phyloP scores from a whole-genome alignment of 2,329 filamentous ascomycete species.

The Arthrobotrys sphaeroides region DNA sequence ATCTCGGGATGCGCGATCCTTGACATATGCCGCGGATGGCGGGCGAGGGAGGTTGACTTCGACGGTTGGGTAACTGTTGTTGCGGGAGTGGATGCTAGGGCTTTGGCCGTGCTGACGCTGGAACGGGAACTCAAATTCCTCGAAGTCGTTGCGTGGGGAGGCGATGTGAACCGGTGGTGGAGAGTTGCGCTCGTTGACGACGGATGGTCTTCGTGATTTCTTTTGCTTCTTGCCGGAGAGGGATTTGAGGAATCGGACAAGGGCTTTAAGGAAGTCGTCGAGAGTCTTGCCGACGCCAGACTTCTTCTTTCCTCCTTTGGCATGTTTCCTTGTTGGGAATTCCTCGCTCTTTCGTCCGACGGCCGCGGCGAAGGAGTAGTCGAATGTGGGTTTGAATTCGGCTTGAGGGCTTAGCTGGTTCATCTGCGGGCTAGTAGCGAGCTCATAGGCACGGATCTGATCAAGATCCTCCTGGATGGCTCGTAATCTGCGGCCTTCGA shows the following conservation, averaged over 20 bases:
- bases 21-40: conserved; percentile 42
- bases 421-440: conserved; percentile 43
- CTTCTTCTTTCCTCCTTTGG: conserved; percentile 25
- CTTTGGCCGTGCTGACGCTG: conserved; percentile 8
- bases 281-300: conserved; percentile 30
- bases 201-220: conserved; percentile 27
- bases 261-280: conserved; percentile 36
- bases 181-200: conserved; percentile 7
- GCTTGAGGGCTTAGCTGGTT: conserved; percentile 38
- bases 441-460: conserved; percentile 49
- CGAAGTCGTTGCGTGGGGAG: conserved; percentile 6
- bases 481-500: conserved; percentile 56
- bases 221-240: conserved; percentile 45
- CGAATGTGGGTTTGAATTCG: conserved; percentile 30
- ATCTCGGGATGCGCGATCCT: conserved; percentile 34
- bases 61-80: conserved; percentile 38
- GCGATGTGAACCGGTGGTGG: conserved; percentile 5
- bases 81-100: neutral
- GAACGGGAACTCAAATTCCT: conserved; percentile 50
- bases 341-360: conserved; percentile 38
- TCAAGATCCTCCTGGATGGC: conserved; percentile 54
- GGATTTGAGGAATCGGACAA: conserved; percentile 39
- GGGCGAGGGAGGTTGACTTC: conserved; percentile 42
- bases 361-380: conserved; percentile 49
- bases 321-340: neutral